Evolutionary conservation across 2,329 filamentous ascomycete species (phyloP).

Genomic region (Stachybotrys chartarum): DNA sequence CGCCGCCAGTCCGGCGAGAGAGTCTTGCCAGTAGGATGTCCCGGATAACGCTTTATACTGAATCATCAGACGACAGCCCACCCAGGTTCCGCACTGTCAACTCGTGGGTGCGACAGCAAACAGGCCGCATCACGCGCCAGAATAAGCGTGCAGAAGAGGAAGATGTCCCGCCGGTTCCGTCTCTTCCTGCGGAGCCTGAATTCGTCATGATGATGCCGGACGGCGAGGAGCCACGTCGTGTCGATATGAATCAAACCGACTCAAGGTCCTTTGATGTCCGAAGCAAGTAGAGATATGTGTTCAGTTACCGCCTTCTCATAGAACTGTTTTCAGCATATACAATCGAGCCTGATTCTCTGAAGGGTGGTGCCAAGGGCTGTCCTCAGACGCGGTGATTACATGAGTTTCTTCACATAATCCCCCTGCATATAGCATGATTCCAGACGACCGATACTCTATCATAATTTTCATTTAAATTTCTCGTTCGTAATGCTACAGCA

Average conservation of each 20-base stretch:
- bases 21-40: neutral
- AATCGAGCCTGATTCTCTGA: neutral
- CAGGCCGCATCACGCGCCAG: conserved; percentile 42
- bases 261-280: neutral
- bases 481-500: neutral
- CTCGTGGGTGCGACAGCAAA: conserved; percentile 61
- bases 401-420: no score
- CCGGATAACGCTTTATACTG: conserved; percentile 46
- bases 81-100: conserved; percentile 50
- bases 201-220: conserved; percentile 45
- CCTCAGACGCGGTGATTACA: no score
- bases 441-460: no score
- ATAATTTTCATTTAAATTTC: neutral
- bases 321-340: neutral
- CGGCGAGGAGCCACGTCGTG: conserved; percentile 36
- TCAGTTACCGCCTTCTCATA: no score
- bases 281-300: no score
- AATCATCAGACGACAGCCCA: conserved; percentile 45
- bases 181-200: conserved; percentile 36
- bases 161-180: conserved; percentile 31
- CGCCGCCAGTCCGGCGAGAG: conserved; percentile 4
- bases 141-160: conserved; percentile 26
- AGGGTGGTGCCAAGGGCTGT: neutral
- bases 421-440: no score
- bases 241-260: conserved; percentile 6